Evolutionary conservation across 495 filamentous ascomycete genomes (phyloP), one percentile per base, ranked within the genome.

Genomic region (Podospora comata): DNA sequence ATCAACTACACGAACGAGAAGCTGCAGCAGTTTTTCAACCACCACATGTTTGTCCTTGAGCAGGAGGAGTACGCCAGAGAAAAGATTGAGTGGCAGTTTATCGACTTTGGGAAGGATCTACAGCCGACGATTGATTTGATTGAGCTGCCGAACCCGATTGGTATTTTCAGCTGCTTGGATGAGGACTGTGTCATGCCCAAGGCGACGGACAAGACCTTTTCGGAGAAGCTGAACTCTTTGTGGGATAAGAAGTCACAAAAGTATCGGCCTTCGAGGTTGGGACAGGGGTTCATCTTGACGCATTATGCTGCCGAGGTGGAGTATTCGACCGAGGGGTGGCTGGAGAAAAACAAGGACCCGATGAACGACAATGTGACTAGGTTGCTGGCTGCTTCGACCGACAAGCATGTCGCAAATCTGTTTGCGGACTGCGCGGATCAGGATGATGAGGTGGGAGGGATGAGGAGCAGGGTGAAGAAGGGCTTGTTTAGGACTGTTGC

Each of bases 1-100:
- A 99, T 99, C 82, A 99, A 99, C 76, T 99, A 98, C 80, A 98
- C 96, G 67, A 99, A 99, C 77, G 96, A 99, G 77, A 99, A 97
- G 78, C 87, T 99, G 5, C 96, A 99, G 76, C 96, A 99, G 71
- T 99, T 98, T 77, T 99, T 99, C 85, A 99, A 99, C 68, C 96
- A 99, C 72, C 96, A 99, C 81, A 99, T 99, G 96, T 99, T 99
- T 77, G 96, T 99, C 23, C 80, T 99, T 23, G 96, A 99, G 75
- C 96, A 99, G 75, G 96, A 99, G 75, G 96, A 99, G 78, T 99
- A 99, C 78, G 94, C 96, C 18, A 81, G 94, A 62, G 96, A 99
- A 76, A 92, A 97, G 77, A 99, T 99, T 72, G 94, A 99, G 79
- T 99, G 96, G 96, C 92, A 97, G 75, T 99, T 99, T 76, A 98